Percentiles rank a stretch among this genome's conserved stretches.
These are phyloP conservation scores for Vitis riparia DNA, from an alignment of 164 flowering plant species.

Conservation along the genomic window DNA sequence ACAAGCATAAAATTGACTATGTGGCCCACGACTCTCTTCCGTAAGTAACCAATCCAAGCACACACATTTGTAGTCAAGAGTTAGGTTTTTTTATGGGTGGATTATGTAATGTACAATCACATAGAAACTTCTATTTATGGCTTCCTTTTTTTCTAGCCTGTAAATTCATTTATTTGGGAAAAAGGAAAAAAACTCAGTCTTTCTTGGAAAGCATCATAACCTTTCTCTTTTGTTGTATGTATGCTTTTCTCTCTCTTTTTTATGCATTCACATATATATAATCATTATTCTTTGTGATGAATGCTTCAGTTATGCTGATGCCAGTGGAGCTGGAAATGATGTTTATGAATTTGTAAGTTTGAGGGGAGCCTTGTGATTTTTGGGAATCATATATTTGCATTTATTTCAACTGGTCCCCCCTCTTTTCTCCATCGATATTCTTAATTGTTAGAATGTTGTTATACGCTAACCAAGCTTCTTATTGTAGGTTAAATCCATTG, in stretches of 20 bases:
- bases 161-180: no score
- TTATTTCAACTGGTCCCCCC: background rate
- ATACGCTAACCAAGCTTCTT: background rate
- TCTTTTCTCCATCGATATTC: background rate
- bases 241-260: background rate
- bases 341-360: slow-evolving; percentile 75
- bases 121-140: background rate
- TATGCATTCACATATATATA: background rate
- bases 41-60: slow-evolving; percentile 49
- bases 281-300: slow-evolving; percentile 9
- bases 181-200: no score
- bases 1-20: slow-evolving; percentile 82
- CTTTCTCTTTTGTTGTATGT: no score
- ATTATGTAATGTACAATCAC: no score
- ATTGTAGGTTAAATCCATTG: slow-evolving; percentile 64
- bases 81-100: background rate
- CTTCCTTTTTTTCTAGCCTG: background rate
- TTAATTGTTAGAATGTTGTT: background rate
- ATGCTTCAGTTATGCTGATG: slow-evolving; percentile 62
- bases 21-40: slow-evolving; percentile 99
- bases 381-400: background rate
- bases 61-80: background rate
- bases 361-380: background rate
- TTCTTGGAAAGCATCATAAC: no score
- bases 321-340: slow-evolving; percentile 74